Evolutionary conservation across 768 basidiomycete species (phyloP), one percentile per base, ranked within the genome.

Genomic region (Xerocomus potaroensis): DNA sequence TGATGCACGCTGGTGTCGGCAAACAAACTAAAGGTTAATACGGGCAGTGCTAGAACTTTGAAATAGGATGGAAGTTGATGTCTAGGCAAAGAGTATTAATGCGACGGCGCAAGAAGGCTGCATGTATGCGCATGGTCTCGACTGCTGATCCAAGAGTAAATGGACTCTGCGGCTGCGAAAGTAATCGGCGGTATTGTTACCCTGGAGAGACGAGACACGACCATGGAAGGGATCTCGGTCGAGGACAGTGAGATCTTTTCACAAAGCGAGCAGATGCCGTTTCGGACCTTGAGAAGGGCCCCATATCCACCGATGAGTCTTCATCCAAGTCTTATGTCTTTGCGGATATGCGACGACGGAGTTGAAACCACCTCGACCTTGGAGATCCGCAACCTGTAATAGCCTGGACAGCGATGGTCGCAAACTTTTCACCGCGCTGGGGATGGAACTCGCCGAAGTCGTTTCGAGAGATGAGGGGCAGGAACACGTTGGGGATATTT

Each of bases 401-500:
- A 43, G n/a, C 33, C 38, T 33, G 32, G 33, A 43, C 32, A 41
- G 29, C 36, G 36, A 44, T 41, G 30, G 40, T 53, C n/a, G 46
- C 18, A 48, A 32, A 42, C 15, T 41, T 38, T 27, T 38, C 39
- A 44, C 44, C 27, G 43, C 42, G 39, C 39, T 22, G 47, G 45
- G 48, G 43, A 45, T 38, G 48, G 53, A 59, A 51, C 43, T 23
- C 45, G 33, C 45, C 39, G 29, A 45, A 47, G 44, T 31, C 30
- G 39, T 50, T 36, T 51, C 8, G 31, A 58, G 40, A 43, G 56
- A 40, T 34, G 47, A 31, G 47, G 41, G 24, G 30, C 44, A 39
- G 34, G 32, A 18, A 29, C 46, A 43, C 23, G 36, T 48, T 46
- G 34, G 44, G 48, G 46, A 47, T 60, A 50, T 59, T 60, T 50